These are phyloP conservation scores for Talaromyces piceae DNA, from an alignment of 2,329 filamentous ascomycete species.

Conservation along the genomic window DNA sequence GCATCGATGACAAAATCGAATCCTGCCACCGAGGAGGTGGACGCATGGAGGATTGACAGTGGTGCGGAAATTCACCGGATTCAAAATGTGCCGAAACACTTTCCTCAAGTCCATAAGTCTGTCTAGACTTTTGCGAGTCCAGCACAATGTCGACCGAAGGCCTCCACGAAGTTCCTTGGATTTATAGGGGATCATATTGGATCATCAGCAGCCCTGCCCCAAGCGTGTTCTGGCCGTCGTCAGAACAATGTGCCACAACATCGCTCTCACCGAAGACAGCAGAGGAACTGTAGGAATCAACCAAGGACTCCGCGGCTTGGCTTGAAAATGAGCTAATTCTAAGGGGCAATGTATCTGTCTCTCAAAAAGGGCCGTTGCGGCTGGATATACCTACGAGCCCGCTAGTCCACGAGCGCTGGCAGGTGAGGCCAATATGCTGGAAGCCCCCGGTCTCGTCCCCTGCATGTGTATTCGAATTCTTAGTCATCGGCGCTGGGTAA, in stretches of 20 bases:
- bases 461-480: not conserved
- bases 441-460: not conserved
- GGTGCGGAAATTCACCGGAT: too few species aligned
- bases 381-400: not conserved
- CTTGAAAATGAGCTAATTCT: conserved; percentile 4
- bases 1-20: too few species aligned
- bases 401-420: not conserved
- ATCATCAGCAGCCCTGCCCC: conserved; percentile 17
- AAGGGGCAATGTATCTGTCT: conserved; percentile 7
- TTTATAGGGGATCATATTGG: conserved; percentile 14
- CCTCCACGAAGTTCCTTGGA: too few species aligned
- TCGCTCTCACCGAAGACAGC: conserved; percentile 14
- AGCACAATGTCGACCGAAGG: too few species aligned
- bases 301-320: conserved; percentile 12
- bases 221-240: conserved; percentile 14
- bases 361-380: not conserved
- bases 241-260: conserved; percentile 4
- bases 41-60: too few species aligned
- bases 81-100: too few species aligned
- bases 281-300: conserved; percentile 16
- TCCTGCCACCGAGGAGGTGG: too few species aligned
- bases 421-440: not conserved
- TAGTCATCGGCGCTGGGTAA: conserved; percentile 11
- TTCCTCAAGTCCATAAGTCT: too few species aligned
- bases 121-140: too few species aligned